Conservation (phyloP, 1,284 basidiomycete genomes). For the Amylostereum areolatum region DNA sequence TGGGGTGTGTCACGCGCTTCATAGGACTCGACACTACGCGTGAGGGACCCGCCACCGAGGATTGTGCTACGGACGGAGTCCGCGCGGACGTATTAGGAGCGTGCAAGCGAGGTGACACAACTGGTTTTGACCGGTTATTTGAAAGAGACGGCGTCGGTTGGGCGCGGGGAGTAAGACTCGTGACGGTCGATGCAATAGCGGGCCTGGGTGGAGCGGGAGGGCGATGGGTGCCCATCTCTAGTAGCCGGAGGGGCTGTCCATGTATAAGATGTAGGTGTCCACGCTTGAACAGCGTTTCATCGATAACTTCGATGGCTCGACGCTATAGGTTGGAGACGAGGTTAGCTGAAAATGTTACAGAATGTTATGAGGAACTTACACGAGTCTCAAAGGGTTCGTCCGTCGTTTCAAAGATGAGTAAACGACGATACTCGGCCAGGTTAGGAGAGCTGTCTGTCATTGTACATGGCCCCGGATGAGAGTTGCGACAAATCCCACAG, state of each 20-base stretch:
- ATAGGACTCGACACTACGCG: no score
- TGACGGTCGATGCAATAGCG: no score
- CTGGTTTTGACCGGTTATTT: no score
- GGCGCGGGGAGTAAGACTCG: no score
- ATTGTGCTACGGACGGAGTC: no score
- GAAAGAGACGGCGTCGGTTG: no score
- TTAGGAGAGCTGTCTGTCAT: conserved; percentile 63
- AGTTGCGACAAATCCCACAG: conserved; percentile 60
- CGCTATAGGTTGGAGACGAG: conserved; percentile 40
- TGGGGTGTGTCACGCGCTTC: no score
- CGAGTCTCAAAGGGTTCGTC: conserved; percentile 61
- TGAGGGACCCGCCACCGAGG: no score
- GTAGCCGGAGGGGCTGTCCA: conserved; percentile 55
- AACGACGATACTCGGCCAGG: conserved; percentile 60
- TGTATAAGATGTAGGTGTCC: conserved; percentile 48
- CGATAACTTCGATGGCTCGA: conserved; percentile 60
- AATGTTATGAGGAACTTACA: conserved; percentile 30
- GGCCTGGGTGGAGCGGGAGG: no score
- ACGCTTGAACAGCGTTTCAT: conserved; percentile 48
- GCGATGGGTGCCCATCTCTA: conserved; percentile 28
- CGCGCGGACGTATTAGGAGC: no score
- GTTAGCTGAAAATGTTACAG: conserved; percentile 3
- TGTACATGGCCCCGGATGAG: conserved; percentile 48
- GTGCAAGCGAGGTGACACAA: no score
- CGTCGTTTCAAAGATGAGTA: conserved; percentile 51